A percentile compares a stretch with the other conserved stretches of the same genome.
These are phyloP conservation scores for Microbotryum silenes-acaulis DNA, from an alignment of 1,284 basidiomycete species.

Conservation along the genomic window DNA sequence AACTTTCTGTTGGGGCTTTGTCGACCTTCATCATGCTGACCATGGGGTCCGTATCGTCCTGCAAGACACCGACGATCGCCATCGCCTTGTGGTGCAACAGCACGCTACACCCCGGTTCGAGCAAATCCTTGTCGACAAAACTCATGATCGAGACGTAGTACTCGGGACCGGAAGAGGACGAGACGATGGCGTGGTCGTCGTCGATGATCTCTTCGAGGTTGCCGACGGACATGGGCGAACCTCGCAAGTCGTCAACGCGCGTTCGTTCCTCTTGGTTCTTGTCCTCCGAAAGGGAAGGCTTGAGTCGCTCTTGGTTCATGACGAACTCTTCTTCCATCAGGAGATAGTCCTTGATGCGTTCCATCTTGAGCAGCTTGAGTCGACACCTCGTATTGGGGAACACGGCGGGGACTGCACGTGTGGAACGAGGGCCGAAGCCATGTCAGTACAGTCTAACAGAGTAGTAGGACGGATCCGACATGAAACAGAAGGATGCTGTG, in stretches of 20 bases:
- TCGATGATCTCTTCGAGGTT: conserved; percentile 99
- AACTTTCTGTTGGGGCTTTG: conserved; percentile 97
- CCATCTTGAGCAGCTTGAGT: conserved; percentile 88
- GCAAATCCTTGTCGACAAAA: conserved; percentile 96
- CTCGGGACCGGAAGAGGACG: conserved; percentile 88
- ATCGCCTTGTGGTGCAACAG: conserved; percentile 95
- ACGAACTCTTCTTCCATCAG: conserved; percentile 89
- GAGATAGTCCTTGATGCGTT: conserved; percentile 97
- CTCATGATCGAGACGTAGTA: conserved; percentile 98
- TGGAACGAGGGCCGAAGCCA: background rate
- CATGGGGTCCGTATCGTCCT: conserved; percentile 95
- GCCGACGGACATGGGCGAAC: conserved; percentile 93
- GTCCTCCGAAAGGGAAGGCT: conserved; percentile 78
- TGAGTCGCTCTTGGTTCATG: conserved; percentile 83
- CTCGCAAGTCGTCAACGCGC: conserved; percentile 88
- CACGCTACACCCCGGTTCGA: conserved; percentile 94
- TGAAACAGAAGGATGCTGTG: background rate
- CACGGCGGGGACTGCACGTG: conserved; percentile 63
- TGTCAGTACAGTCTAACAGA: background rate
- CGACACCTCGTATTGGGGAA: conserved; percentile 93
- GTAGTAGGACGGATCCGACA: background rate
- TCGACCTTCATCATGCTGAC: conserved; percentile 93
- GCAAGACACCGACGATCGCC: conserved; percentile 87
- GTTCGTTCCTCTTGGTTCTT: conserved; percentile 93
- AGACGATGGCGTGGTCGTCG: conserved; percentile 99